Conservation (phyloP, 2,329 filamentous ascomycete species). For the Alternaria burnsii region DNA sequence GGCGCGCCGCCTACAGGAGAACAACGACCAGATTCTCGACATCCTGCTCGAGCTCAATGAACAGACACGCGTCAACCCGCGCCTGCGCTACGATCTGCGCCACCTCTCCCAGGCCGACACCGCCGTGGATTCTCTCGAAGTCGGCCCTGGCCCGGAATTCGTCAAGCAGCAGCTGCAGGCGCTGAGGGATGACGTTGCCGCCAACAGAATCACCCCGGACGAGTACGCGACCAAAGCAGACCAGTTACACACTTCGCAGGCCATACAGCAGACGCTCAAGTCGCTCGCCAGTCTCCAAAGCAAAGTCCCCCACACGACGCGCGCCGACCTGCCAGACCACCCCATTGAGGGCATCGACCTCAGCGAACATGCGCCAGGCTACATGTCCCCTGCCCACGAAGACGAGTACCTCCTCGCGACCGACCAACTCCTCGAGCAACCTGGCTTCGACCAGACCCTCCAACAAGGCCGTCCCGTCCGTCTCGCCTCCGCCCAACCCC, state of each 20-base stretch:
- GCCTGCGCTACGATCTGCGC: slow-evolving; percentile 76
- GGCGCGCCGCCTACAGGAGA: slow-evolving; percentile 82
- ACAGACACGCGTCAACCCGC: slow-evolving; percentile 76
- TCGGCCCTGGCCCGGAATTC: slow-evolving; percentile 32
- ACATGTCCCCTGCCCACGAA: slow-evolving; percentile 74
- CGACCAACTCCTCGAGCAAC: slow-evolving; percentile 62
- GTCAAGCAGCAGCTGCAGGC: slow-evolving; percentile 42
- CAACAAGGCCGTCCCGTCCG: slow-evolving; percentile 51
- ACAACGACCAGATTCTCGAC: slow-evolving; percentile 92
- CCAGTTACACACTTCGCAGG: slow-evolving; percentile 39
- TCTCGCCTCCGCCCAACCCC: slow-evolving; percentile 52
- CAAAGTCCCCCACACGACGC: slow-evolving; percentile 52
- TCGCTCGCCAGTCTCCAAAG: slow-evolving; percentile 52
- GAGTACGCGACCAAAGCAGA: slow-evolving; percentile 41
- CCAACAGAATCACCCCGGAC: slow-evolving; percentile 38
- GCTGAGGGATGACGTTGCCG: slow-evolving; percentile 47
- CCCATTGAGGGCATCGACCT: slow-evolving; percentile 56
- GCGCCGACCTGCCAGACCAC: slow-evolving; percentile 42
- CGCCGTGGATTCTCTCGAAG: slow-evolving; percentile 36
- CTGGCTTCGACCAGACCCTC: slow-evolving; percentile 61
- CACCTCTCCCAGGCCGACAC: slow-evolving; percentile 49
- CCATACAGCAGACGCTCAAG: slow-evolving; percentile 33
- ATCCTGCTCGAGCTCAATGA: slow-evolving; percentile 90
- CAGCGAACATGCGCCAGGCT: slow-evolving; percentile 68
- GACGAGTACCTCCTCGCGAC: slow-evolving; percentile 76